Percentiles rank a stretch among this genome's conserved stretches.
These are phyloP conservation scores for Saxophila tyrrhenica DNA, from an alignment of 495 filamentous ascomycete genomes.

Conservation along the genomic window DNA sequence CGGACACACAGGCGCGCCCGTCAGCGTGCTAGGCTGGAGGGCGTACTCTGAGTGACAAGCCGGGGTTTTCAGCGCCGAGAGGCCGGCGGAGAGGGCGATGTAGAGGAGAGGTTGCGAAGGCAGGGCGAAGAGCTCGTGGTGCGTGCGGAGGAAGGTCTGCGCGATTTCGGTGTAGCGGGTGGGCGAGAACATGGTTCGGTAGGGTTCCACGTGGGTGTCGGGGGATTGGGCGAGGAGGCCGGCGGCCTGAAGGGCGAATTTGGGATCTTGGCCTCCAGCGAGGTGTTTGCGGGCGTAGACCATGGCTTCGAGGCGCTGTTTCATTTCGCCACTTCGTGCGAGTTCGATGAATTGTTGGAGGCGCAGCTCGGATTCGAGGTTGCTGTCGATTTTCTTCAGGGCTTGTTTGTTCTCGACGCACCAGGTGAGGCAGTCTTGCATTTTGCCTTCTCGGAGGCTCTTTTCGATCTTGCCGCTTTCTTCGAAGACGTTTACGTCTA, in stretches of 20 bases:
- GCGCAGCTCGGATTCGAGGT: slow-evolving; percentile 87
- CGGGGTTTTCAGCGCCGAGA: slow-evolving; percentile 92
- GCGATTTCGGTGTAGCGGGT: slow-evolving; percentile 66
- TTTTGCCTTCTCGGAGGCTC: slow-evolving; percentile 57
- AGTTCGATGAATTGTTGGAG: slow-evolving; percentile 93
- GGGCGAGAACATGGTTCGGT: slow-evolving; percentile 58
- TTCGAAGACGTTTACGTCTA: slow-evolving; percentile 82
- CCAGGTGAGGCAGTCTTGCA: slow-evolving; percentile 73
- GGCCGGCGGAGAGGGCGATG: slow-evolving; percentile 78
- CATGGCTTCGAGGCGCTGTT: slow-evolving; percentile 63
- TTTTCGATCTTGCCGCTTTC: slow-evolving; percentile 65
- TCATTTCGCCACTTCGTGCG: slow-evolving; percentile 48
- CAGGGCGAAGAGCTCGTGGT: slow-evolving; percentile 77
- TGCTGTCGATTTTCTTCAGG: slow-evolving; percentile 72
- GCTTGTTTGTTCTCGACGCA: slow-evolving; percentile 84
- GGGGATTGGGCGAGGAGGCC: slow-evolving; percentile 66
- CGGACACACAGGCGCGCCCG: slow-evolving; percentile 53
- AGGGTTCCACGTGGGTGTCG: slow-evolving; percentile 49
- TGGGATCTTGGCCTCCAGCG: slow-evolving; percentile 50
- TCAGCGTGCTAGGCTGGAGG: slow-evolving; percentile 22
- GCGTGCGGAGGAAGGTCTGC: slow-evolving; percentile 70
- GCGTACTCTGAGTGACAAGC: slow-evolving; percentile 69
- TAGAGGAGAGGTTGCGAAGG: slow-evolving; percentile 77
- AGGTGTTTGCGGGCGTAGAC: slow-evolving; percentile 72
- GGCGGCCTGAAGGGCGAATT: slow-evolving; percentile 54